Base-by-base conservation (phyloP, 352 stramenopile genomes). In the Globisporangium spiculum region DNA sequence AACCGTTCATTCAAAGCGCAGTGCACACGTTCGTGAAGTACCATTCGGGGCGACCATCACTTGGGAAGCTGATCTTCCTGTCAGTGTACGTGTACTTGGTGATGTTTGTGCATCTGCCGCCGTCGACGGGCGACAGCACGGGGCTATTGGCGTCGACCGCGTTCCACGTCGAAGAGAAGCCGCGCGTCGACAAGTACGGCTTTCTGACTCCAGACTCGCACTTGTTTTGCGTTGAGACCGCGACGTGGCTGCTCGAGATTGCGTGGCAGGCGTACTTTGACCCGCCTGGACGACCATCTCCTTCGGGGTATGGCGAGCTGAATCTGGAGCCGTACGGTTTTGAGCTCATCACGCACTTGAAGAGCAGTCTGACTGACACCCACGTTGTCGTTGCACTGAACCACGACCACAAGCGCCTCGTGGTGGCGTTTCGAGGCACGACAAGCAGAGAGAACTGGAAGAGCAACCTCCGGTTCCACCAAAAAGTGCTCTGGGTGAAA, bases 201-300 rank as follows among this genome's bases (percentile, higher is more conserved):
- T 91, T 89, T 41, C 67, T 91, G 2, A 81, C 81, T 4, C 73
- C 86, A 2, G 80, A 93, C 56, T 90, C 83, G 9, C 88, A 90
- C 65, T 70, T 96, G 14, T 96, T 97, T 68, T 97, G 90, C 62
- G 86, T 97, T 30, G 87, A 97, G 75, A 94, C 90, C 2, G 83
- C 90, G 18, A 78, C 78, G 32, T 94, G 84, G 84, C 60, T 97
- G 26, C 68, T 96, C 27, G 88, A 97, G 60, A 66, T 96, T 9
- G 84, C 90, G 26, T 96, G 86, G 75, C 88, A 97, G 67, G 86
- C 88, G 20, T 97, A 97, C 72, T 96, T 96, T 56, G 90, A 97
- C 46, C 88, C 88, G 9, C 70, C 79, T 22, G 90, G 89, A 5
- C 88, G 83, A 9, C 82, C 85, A 26, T 93, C 86, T n/a, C 69